Evolutionary conservation across 768 basidiomycete genomes (phyloP).

Genomic region (Serendipita sp.): DNA sequence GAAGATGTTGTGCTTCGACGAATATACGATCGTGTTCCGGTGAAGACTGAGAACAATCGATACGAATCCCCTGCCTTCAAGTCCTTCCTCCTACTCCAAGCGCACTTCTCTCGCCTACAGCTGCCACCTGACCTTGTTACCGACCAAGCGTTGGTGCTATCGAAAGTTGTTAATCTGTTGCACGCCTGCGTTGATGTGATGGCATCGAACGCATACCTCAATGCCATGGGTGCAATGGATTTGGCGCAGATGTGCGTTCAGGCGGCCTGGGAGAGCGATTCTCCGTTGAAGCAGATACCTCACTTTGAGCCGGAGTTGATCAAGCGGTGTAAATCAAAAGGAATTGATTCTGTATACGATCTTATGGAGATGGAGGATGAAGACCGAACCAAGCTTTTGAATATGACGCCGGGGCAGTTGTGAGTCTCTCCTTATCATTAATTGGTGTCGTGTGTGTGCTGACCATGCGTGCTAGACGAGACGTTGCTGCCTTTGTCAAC

Average conservation of each 20-base stretch:
- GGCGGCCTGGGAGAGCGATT: slow-evolving; percentile 95
- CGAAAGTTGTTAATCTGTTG: slow-evolving; percentile 83
- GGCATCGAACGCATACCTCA: slow-evolving; percentile 93
- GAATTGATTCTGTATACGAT: slow-evolving; percentile 85
- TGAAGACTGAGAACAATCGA: slow-evolving; percentile 58
- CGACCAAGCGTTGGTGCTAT: slow-evolving; percentile 74
- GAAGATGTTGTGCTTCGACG: slow-evolving; percentile 73
- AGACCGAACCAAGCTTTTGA: slow-evolving; percentile 60
- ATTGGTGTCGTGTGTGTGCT: not conserved
- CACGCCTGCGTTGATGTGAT: slow-evolving; percentile 96
- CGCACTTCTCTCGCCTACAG: slow-evolving; percentile 87
- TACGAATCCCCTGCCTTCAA: slow-evolving; percentile 97
- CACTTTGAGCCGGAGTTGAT: slow-evolving; percentile 89
- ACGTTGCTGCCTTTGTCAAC: slow-evolving; percentile 85
- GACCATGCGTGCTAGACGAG: slow-evolving; percentile 43
- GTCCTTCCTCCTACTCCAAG: slow-evolving; percentile 90
- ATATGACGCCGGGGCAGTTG: slow-evolving; percentile 44
- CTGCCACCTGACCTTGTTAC: slow-evolving; percentile 87
- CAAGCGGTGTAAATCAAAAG: slow-evolving; percentile 66
- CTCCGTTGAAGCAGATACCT: slow-evolving; percentile 88
- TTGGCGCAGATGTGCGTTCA: slow-evolving; percentile 98
- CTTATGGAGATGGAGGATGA: slow-evolving; percentile 98
- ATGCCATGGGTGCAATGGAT: slow-evolving; percentile 93
- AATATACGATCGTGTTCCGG: slow-evolving; percentile 91
- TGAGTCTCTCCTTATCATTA: not conserved